A percentile compares a stretch with the other conserved stretches of the same genome.
phyloP scores from a whole-genome alignment of 2,329 filamentous ascomycete genomes.

The Cordyceps javanica region DNA sequence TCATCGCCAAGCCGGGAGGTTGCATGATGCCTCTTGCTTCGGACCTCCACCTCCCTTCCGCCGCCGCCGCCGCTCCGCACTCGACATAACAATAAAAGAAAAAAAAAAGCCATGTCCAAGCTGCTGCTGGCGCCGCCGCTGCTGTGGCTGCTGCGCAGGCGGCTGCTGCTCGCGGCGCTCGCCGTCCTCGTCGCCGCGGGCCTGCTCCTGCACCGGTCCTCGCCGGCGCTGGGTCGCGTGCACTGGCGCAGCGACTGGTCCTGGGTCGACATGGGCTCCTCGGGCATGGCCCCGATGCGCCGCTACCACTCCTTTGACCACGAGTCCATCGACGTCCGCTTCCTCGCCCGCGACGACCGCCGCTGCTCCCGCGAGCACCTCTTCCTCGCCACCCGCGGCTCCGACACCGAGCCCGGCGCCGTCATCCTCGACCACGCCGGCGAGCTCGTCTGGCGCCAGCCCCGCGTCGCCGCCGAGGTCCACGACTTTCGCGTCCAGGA shows the following conservation, averaged over 20 bases:
- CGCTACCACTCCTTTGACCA: constrained; percentile 12
- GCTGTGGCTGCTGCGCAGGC: neutral
- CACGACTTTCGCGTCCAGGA: constrained; percentile 18
- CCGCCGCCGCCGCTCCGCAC: neutral
- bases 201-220: neutral
- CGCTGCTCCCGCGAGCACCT: constrained; percentile 11
- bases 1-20: neutral
- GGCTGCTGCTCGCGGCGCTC: neutral
- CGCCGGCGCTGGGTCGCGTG: neutral
- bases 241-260: constrained; percentile 14
- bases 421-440: constrained; percentile 21
- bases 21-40: neutral
- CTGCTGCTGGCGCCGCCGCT: neutral
- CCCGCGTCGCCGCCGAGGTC: constrained; percentile 11
- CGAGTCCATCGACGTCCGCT: constrained; percentile 9
- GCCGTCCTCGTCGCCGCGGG: neutral
- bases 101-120: constrained; percentile 4
- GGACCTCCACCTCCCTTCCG: neutral
- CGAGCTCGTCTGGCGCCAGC: constrained; percentile 25
- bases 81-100: no score
- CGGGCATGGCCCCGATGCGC: constrained; percentile 9
- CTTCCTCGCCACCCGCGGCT: constrained; percentile 11
- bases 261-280: constrained; percentile 10
- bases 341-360: constrained; percentile 4
- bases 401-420: constrained; percentile 11